A percentile compares a stretch with the other conserved stretches of the same genome.
Evolutionary conservation across 202 grass and related monocot species (phyloP).

Genomic region (Schoenoplectus triqueter): DNA sequence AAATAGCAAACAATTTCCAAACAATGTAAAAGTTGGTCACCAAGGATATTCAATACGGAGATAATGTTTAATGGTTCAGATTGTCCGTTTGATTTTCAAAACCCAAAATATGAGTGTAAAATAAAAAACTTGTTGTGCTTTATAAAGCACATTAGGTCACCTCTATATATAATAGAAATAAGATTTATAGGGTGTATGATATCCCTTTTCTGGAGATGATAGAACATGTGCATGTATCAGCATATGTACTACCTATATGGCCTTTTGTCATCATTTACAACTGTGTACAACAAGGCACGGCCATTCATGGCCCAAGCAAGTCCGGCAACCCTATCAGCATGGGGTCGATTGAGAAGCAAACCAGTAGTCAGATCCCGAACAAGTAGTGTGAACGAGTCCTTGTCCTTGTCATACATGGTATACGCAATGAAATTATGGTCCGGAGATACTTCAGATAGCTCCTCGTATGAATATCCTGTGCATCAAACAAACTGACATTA

Average conservation of each 20-base stretch:
- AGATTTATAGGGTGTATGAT: conserved; percentile 8
- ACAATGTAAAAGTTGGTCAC: no score
- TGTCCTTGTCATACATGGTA: conserved; percentile 97
- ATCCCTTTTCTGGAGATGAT: background rate
- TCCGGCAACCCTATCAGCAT: conserved; percentile 69
- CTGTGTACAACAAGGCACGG: conserved; percentile 74
- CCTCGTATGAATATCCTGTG: conserved; percentile 90
- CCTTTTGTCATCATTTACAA: conserved; percentile 83
- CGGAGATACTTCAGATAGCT: conserved; percentile 91
- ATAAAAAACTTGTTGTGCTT: no score
- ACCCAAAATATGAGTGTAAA: no score
- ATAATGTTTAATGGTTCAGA: no score
- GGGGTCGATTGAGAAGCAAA: conserved; percentile 68
- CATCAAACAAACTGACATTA: conserved; percentile 17
- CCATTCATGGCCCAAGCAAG: conserved; percentile 95
- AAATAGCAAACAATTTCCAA: no score
- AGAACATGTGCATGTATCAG: background rate
- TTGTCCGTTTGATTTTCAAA: no score
- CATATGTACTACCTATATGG: conserved; percentile 76
- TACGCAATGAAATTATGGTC: conserved; percentile 87
- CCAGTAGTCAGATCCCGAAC: conserved; percentile 83
- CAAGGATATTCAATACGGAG: no score
- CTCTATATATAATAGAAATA: background rate
- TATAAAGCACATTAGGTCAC: no score
- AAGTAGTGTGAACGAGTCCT: conserved; percentile 83